phyloP scores from a whole-genome alignment of 805 yeast species.

The Hanseniaspora jakobsenii region DNA sequence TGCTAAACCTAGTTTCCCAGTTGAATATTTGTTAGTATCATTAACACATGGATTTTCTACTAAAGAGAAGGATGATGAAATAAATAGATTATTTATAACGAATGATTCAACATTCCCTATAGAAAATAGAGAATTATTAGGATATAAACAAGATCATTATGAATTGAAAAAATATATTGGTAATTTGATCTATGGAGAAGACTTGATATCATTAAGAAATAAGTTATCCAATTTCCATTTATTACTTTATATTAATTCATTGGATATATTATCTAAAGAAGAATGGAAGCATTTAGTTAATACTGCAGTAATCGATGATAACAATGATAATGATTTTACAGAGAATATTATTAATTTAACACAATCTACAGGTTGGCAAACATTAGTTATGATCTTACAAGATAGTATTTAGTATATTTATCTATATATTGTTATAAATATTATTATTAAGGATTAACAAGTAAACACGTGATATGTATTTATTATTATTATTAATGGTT shows the following conservation, averaged over 20 bases:
- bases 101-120: slow-evolving; percentile 46
- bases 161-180: slow-evolving; percentile 42
- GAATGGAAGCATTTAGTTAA: slow-evolving; percentile 43
- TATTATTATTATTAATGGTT: not conserved
- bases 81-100: slow-evolving; percentile 38
- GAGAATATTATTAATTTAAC: slow-evolving; percentile 37
- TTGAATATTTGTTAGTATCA: slow-evolving; percentile 77
- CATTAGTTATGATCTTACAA: slow-evolving; percentile 46
- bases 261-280: slow-evolving; percentile 44
- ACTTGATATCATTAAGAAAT: slow-evolving; percentile 27
- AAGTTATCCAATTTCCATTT: slow-evolving; percentile 65
- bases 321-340: slow-evolving; percentile 28
- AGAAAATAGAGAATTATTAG: slow-evolving; percentile 67
- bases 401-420: slow-evolving; percentile 21
- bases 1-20: slow-evolving; percentile 86
- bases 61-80: slow-evolving; percentile 19
- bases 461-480: not conserved
- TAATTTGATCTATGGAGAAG: slow-evolving; percentile 22
- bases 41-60: slow-evolving; percentile 88
- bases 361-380: slow-evolving; percentile 66
- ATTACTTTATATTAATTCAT: slow-evolving; percentile 42
- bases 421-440: too few relatives aligned
- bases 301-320: slow-evolving; percentile 37
- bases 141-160: slow-evolving; percentile 56
- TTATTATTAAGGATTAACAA: not conserved